Conservation (phyloP, 257 asterid genomes). For the Nicotiana benthamiana region DNA sequence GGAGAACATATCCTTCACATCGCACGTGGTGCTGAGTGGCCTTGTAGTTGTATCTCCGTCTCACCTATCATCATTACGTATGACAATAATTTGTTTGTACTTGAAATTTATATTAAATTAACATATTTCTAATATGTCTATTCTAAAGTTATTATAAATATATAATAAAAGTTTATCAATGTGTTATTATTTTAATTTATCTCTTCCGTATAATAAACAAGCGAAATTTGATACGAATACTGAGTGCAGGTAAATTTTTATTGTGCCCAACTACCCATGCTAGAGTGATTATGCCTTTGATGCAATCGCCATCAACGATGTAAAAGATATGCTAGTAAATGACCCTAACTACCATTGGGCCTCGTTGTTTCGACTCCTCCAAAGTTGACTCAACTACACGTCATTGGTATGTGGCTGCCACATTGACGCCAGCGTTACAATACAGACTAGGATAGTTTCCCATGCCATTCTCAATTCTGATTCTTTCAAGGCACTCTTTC, state of each 20-base stretch:
- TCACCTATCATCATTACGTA: not conserved
- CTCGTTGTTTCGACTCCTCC: not conserved
- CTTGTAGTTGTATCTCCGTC: not conserved
- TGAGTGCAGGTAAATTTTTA: not conserved
- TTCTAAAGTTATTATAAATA: too few relatives aligned
- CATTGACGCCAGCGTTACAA: slow-evolving; percentile 42
- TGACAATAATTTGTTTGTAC: not conserved
- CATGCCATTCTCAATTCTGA: not conserved
- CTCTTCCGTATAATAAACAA: not conserved
- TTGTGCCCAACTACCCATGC: slow-evolving; percentile 26
- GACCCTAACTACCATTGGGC: slow-evolving; percentile 12
- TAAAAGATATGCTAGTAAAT: slow-evolving; percentile 10
- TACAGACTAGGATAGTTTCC: not conserved
- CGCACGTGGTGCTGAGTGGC: slow-evolving; percentile 43
- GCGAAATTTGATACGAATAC: not conserved
- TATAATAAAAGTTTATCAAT: not conserved
- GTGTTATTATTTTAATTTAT: too few relatives aligned
- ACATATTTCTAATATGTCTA: not conserved
- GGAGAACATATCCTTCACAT: not conserved
- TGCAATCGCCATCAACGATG: slow-evolving; percentile 36
- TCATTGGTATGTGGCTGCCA: slow-evolving; percentile 40
- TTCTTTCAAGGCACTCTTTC: slow-evolving; percentile 1
- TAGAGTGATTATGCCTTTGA: slow-evolving; percentile 21
- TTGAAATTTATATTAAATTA: too few relatives aligned
- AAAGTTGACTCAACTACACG: slow-evolving; percentile 25